These are phyloP conservation scores for Aspergillus transmontanensis DNA, from an alignment of 2,329 filamentous ascomycete genomes.

Conservation along the genomic window DNA sequence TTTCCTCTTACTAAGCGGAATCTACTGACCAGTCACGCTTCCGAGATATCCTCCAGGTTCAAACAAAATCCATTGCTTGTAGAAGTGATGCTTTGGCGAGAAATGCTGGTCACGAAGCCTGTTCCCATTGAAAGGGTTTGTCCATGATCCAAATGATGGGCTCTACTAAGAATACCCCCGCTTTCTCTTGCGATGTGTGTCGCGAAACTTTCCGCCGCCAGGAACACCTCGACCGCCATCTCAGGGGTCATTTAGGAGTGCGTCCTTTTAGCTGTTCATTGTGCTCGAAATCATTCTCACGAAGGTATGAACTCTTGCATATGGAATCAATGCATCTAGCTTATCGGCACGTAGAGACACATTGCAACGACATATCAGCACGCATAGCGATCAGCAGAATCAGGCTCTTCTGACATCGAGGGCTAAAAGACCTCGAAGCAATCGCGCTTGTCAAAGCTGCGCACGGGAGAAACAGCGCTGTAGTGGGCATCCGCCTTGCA, in stretches of 20 bases:
- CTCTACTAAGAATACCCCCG: not conserved
- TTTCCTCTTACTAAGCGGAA: not conserved
- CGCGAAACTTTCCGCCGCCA: constrained; percentile 3
- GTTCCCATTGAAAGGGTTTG: not conserved
- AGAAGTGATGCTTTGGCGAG: not conserved
- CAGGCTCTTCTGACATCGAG: not conserved
- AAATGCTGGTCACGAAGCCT: not conserved
- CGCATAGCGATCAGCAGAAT: not conserved
- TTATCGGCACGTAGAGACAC: not conserved
- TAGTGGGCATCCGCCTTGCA: not conserved
- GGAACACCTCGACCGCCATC: not conserved
- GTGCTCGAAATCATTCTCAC: not conserved
- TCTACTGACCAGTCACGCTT: not conserved
- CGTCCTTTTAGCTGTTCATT: not conserved
- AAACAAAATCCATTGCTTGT: not conserved
- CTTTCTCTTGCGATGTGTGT: not conserved
- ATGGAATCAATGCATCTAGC: not conserved
- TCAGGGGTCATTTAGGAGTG: not conserved
- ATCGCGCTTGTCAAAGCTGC: not conserved
- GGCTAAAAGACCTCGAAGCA: not conserved
- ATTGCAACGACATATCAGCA: not conserved
- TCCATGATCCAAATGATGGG: not conserved
- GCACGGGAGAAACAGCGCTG: not conserved
- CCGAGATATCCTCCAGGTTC: not conserved
- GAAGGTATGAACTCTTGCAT: not conserved